Evolutionary conservation across 805 yeast genomes (phyloP).

Genomic region (Sugiyamaella boreocaroliniensis): DNA sequence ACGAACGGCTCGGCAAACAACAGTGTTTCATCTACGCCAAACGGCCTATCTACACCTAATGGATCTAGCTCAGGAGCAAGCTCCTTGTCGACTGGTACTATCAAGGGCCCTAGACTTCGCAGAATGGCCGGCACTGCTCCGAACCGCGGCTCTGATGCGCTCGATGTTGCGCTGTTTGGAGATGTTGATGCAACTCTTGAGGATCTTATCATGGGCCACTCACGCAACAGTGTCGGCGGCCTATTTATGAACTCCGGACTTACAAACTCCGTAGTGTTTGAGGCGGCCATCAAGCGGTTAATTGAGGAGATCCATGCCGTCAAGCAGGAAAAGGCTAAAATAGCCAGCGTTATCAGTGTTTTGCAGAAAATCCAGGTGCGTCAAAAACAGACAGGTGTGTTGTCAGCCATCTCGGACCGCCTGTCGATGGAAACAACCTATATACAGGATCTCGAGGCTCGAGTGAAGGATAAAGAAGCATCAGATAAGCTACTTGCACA

Average conservation of each 20-base stretch:
- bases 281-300: conserved; percentile 30
- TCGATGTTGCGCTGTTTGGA: conserved; percentile 32
- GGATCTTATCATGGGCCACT: conserved; percentile 30
- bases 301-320: conserved; percentile 30
- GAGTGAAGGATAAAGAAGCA: conserved; percentile 6
- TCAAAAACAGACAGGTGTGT: conserved; percentile 17
- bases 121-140: background rate
- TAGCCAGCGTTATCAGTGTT: conserved; percentile 25
- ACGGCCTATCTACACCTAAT: background rate
- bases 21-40: background rate
- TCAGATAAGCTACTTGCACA: conserved; percentile 1
- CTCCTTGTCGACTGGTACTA: background rate
- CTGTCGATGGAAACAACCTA: conserved; percentile 14
- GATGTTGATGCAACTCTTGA: conserved; percentile 29
- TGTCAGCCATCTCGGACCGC: conserved; percentile 11
- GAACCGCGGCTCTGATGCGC: conserved; percentile 5
- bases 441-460: conserved; percentile 14
- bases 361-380: conserved; percentile 24
- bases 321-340: conserved; percentile 30
- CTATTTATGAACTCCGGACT: conserved; percentile 28
- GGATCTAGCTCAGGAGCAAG: background rate
- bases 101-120: background rate
- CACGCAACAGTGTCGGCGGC: conserved; percentile 31
- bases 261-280: conserved; percentile 26
- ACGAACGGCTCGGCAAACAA: background rate